Base-by-base conservation (phyloP, 2,329 filamentous ascomycete genomes). In the Chaetomium olivaceum region DNA sequence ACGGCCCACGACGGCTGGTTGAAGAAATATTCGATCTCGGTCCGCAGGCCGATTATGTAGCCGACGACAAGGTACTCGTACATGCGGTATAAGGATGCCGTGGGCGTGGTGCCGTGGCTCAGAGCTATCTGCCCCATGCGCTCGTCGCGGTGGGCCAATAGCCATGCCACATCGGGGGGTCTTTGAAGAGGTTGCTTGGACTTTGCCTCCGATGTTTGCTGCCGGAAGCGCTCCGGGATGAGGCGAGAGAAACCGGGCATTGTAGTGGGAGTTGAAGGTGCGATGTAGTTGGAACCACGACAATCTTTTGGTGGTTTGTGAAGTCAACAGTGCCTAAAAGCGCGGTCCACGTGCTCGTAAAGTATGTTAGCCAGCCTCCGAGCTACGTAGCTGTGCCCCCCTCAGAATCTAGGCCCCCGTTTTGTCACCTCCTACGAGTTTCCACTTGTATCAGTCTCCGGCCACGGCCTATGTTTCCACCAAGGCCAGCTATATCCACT, bases 1-100 rank as follows among this genome's bases (percentile, higher is more conserved):
- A 66, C 64, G 36, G 59, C 59, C 64, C 64, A 66, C 25, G 64
- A 59, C 19, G 59, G 59, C 27, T 66, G 64, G 43, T 66, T 66
- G 36, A 58, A 62, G 50, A 66, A 66, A 46, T 55, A 55, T n/a
- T 62, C 64, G 55, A 66, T 66, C 33, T 66, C 64, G 19, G 46
- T 58, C 31, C 64, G 64, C 59, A 66, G 55, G 33, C 58, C 64
- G 33, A 27, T 59, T 48, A 29, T 66, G 59, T 62, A 36, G 46
- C 54, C 46, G 48, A 59, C 8, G 6, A 62, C 60, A 14, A 66
- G 55, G 8, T 66, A 66, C 36, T 62, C 64, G 36, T 66, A 66
- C 64, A 66, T 66, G 59, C 64, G 64, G 55, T 65, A 66, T 33
- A 66, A 21, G 46, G 59, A 65, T 39, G 58, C 63, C 21, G 52